Evolutionary conservation across 805 yeast genomes (phyloP).

Genomic region (Hemisphaericaspora nanyangensis): DNA sequence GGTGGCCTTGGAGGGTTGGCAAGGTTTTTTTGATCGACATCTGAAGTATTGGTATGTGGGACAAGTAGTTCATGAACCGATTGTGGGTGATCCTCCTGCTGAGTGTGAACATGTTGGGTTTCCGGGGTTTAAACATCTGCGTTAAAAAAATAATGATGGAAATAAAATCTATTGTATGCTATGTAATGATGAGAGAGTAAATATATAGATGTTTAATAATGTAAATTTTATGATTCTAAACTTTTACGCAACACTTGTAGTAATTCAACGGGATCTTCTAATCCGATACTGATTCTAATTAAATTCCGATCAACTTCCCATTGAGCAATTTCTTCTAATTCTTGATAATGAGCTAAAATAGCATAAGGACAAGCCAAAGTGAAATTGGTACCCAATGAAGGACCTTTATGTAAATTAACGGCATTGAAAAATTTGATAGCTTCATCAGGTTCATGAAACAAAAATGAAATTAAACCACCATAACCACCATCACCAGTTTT

Average conservation of each 20-base stretch:
- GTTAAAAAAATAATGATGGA: background rate
- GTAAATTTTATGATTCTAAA: constrained; percentile 26
- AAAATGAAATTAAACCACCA: constrained; percentile 79
- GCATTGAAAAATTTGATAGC: constrained; percentile 75
- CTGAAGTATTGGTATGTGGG: constrained; percentile 63
- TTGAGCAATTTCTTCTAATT: constrained; percentile 70
- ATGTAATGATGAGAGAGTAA: background rate
- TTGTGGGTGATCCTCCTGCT: constrained; percentile 48
- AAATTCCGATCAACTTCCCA: constrained; percentile 82
- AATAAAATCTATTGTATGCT: too few relatives aligned
- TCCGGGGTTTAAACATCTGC: constrained; percentile 12
- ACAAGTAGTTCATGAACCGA: constrained; percentile 41
- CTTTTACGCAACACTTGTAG: constrained; percentile 48
- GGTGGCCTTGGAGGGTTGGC: constrained; percentile 49
- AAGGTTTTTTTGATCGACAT: constrained; percentile 42
- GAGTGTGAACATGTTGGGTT: constrained; percentile 39
- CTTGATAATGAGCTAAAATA: constrained; percentile 78
- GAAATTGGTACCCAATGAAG: constrained; percentile 86
- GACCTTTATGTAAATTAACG: constrained; percentile 74
- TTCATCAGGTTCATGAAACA: constrained; percentile 58
- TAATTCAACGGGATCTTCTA: constrained; percentile 67
- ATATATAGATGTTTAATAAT: background rate
- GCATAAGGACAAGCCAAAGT: constrained; percentile 89
- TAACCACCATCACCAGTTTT: constrained; percentile 76
- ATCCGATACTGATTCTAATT: constrained; percentile 79